A percentile compares a stretch with the other conserved stretches of the same genome.
Conservation (phyloP, 768 basidiomycete species). For the Boletus huronensis region DNA sequence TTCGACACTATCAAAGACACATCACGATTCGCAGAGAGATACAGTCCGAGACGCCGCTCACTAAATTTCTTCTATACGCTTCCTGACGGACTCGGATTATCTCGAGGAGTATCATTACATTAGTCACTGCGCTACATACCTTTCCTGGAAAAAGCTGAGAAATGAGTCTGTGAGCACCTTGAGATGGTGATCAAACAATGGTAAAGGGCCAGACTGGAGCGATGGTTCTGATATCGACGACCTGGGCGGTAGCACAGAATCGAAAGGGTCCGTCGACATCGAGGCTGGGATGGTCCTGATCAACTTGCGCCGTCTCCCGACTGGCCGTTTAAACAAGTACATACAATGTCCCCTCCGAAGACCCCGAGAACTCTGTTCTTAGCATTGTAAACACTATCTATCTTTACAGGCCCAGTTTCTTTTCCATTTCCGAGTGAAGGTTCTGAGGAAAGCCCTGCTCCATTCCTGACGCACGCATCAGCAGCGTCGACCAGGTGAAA, state of each 20-base stretch:
- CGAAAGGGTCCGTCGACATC: conserved; percentile 26
- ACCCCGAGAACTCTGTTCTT: conserved; percentile 9
- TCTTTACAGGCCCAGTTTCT: conserved; percentile 45
- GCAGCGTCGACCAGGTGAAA: background rate
- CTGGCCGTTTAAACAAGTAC: conserved; percentile 28
- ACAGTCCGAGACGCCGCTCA: conserved; percentile 34
- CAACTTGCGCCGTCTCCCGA: conserved; percentile 3
- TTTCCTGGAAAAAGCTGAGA: conserved; percentile 80
- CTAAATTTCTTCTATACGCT: conserved; percentile 84
- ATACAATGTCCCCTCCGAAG: conserved; percentile 12
- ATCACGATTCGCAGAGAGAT: conserved; percentile 1
- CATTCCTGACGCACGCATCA: conserved; percentile 41
- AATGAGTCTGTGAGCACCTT: conserved; percentile 67
- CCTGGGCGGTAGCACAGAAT: conserved; percentile 17
- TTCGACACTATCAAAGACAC: conserved; percentile 52
- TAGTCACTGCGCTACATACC: conserved; percentile 43
- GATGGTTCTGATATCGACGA: conserved; percentile 29
- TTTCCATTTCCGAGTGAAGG: conserved; percentile 67
- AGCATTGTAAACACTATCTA: background rate
- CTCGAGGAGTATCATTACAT: conserved; percentile 14
- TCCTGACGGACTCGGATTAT: conserved; percentile 42
- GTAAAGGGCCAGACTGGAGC: conserved; percentile 49
- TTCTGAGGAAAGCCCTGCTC: conserved; percentile 49
- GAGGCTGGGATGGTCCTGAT: conserved; percentile 1
- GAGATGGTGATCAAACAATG: conserved; percentile 71